Base-by-base conservation (phyloP, 805 yeast genomes). In the Metschnikowia lunata region DNA sequence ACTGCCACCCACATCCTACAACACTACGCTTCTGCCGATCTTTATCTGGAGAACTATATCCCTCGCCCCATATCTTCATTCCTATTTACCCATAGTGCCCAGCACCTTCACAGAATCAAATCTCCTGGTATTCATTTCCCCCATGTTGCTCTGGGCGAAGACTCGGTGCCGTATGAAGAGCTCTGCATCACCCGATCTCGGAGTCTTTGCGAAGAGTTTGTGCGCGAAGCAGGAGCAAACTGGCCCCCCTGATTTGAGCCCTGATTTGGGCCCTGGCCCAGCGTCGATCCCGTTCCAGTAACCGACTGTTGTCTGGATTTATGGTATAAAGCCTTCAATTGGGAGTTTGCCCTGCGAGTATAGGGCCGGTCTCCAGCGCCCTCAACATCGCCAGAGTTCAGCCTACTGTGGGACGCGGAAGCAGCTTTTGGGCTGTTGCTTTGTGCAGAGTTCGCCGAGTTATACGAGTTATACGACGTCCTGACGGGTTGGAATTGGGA, bases 321-420 rank as follows among this genome's bases (percentile, higher is more conserved):
- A 45, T 69, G 63, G 52, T 71, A 63, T 66, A 71, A 55, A 39
- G 67, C 74, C 51, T 64, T 69, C 37, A 71, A 58, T 30, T 67
- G 50, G 39, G 71, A 63, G 18, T 66, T 57, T 1, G 67, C 55
- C 37, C 71, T 54, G 9, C 71, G 62, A 7, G 63, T 58, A 48
- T 66, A 64, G 1, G 53, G 30, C 31, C 55, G 41, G 26, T 45
- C 48, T 39, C 36, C 49, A 14, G 48, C 38, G 34, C 41, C 51
- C 7, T 46, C 28, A 5, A 36, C 48, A 28, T 37, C 32, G 9
- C 29, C 30, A 7, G 47, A 36, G 39, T 29, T 39, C 34, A 32
- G 41, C 14, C 50, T 13, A 34, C 36, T 27, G 26, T 45, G 32
- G 2, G 30, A 4, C 18, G 30, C 12, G 6, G 13, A 18, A 27